phyloP scores from a whole-genome alignment of 257 asterid species.

The Salvia hispanica region DNA sequence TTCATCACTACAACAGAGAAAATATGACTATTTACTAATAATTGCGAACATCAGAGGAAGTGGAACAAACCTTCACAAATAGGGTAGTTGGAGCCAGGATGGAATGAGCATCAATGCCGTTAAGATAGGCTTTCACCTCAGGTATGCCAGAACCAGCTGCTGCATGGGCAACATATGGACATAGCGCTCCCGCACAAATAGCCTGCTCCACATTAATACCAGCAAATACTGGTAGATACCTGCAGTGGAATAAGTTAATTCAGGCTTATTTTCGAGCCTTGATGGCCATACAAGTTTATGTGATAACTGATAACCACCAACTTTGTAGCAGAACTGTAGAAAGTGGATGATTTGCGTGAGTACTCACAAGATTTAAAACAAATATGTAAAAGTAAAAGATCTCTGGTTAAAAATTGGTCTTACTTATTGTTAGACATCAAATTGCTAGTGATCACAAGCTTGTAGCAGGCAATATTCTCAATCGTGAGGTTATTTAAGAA shows the following conservation, averaged over 20 bases:
- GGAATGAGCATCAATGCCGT: constrained; percentile 94
- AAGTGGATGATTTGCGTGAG: neutral
- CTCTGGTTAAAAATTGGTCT: constrained; percentile 24
- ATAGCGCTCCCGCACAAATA: too few relatives aligned
- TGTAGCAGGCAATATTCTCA: constrained; percentile 89
- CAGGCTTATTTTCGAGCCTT: constrained; percentile 29
- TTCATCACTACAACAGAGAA: too few relatives aligned
- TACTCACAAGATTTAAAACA: constrained; percentile 3
- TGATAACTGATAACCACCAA: constrained; percentile 5
- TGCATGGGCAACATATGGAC: constrained; percentile 87
- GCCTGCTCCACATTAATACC: constrained; percentile 67
- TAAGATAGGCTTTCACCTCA: constrained; percentile 98
- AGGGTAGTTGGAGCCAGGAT: constrained; percentile 96
- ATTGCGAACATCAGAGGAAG: constrained; percentile 10
- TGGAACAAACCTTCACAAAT: constrained; percentile 71
- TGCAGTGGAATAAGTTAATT: constrained; percentile 44
- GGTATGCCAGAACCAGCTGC: constrained; percentile 99
- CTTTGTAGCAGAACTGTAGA: neutral
- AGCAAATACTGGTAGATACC: constrained; percentile 69
- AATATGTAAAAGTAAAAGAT: neutral
- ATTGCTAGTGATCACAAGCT: constrained; percentile 61
- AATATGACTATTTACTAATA: neutral
- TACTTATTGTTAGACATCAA: constrained; percentile 54
- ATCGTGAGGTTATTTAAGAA: constrained; percentile 83
- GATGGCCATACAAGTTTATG: constrained; percentile 21